Conservation (phyloP, 352 stramenopile species). For the Pythium periplocum region DNA sequence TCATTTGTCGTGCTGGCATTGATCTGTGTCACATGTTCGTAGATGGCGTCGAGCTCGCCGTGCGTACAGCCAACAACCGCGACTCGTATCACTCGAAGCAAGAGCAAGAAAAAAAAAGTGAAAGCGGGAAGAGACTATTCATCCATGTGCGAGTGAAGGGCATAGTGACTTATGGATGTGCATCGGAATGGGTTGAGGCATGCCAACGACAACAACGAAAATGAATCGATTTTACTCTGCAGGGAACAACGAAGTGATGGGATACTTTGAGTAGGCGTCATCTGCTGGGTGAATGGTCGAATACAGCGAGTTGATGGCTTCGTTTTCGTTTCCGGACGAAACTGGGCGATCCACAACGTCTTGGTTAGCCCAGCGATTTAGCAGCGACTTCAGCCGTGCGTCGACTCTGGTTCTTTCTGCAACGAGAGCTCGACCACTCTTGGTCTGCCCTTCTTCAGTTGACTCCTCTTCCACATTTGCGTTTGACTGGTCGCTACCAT, state of each 20-base stretch:
- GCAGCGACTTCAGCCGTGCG: slow-evolving; percentile 7
- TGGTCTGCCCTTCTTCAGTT: no score
- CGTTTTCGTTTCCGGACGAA: slow-evolving; percentile 11
- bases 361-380: slow-evolving; percentile 15
- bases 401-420: neutral
- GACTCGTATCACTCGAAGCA: slow-evolving; percentile 22
- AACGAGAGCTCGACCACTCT: no score
- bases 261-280: slow-evolving; percentile 22
- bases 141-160: no score
- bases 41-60: slow-evolving; percentile 92
- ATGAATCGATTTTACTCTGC: no score
- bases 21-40: slow-evolving; percentile 69
- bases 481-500: neutral
- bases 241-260: slow-evolving; percentile 15
- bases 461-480: no score
- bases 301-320: slow-evolving; percentile 22
- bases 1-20: slow-evolving; percentile 22
- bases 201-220: no score
- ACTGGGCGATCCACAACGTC: neutral
- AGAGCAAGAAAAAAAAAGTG: no score
- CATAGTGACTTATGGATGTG: no score
- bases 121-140: no score
- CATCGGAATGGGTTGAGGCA: no score
- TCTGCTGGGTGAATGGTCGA: slow-evolving; percentile 16
- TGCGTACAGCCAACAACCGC: slow-evolving; percentile 93